A percentile compares a stretch with the other conserved stretches of the same genome.
These are phyloP conservation scores for Epithemia pelagica DNA, from an alignment of 108 stramenopile genomes.

Conservation along the genomic window DNA sequence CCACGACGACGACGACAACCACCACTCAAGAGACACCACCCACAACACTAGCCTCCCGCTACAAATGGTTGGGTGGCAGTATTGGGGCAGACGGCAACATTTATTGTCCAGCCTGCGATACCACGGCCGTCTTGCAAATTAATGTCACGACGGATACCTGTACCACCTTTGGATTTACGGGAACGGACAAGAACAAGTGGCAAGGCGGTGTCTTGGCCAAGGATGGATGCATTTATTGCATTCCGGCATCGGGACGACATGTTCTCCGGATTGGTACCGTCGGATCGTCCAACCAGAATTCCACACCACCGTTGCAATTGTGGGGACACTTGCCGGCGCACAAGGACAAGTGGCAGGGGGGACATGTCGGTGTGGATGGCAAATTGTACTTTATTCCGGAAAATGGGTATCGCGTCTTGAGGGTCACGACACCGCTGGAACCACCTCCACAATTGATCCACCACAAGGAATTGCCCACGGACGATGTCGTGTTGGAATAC, in stretches of 20 bases:
- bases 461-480: too few relatives aligned
- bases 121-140: slow-evolving; percentile 51
- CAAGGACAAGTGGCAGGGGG: slow-evolving; percentile 84
- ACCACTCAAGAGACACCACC: slow-evolving; percentile 7
- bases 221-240: slow-evolving; percentile 71
- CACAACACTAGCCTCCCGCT: slow-evolving; percentile 17
- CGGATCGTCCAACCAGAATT: slow-evolving; percentile 2
- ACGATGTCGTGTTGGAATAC: too few relatives aligned
- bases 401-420: slow-evolving; percentile 61
- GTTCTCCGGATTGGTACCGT: slow-evolving; percentile 54
- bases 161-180: slow-evolving; percentile 42
- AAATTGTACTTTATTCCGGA: slow-evolving; percentile 77
- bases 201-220: slow-evolving; percentile 66
- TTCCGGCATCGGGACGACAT: slow-evolving; percentile 56
- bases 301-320: slow-evolving; percentile 25
- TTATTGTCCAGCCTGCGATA: slow-evolving; percentile 75
- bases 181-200: slow-evolving; percentile 73
- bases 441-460: too few relatives aligned
- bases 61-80: slow-evolving; percentile 81
- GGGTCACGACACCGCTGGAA: slow-evolving; percentile 44
- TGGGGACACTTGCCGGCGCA: slow-evolving; percentile 49
- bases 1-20: slow-evolving; percentile 31
- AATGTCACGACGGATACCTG: slow-evolving; percentile 28
- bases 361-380: slow-evolving; percentile 58
- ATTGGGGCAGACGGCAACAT: slow-evolving; percentile 75